Percentiles rank a stretch among this genome's conserved stretches.
These are phyloP conservation scores for Blastomyces emzantsi DNA, from an alignment of 2,329 filamentous ascomycete genomes.

Conservation along the genomic window DNA sequence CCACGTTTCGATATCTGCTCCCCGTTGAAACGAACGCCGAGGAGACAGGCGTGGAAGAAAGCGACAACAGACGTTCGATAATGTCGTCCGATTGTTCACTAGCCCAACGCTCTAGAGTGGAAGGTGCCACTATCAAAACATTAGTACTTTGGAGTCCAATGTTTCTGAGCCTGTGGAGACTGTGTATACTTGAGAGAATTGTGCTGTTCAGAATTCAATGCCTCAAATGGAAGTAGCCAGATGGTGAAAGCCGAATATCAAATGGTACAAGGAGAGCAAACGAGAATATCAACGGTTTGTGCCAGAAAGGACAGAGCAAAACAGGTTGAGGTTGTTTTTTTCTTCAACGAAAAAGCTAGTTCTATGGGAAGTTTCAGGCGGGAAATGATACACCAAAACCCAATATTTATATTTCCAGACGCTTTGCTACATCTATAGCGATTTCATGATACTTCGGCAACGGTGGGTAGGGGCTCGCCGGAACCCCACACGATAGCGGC, in stretches of 20 bases:
- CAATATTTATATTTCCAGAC: not conserved
- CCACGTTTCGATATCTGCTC: not conserved
- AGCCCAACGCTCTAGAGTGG: conserved; percentile 20
- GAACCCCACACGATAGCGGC: not conserved
- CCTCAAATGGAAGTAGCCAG: not conserved
- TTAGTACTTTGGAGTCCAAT: not conserved
- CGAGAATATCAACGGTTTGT: not conserved
- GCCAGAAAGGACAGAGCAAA: not conserved
- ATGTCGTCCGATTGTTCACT: conserved; percentile 17
- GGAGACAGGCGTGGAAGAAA: conserved; percentile 7
- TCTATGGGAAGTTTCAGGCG: not conserved
- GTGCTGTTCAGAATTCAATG: not conserved
- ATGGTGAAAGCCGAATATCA: not conserved
- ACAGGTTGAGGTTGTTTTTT: not conserved
- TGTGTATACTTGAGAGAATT: conserved; percentile 1
- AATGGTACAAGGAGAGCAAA: not conserved
- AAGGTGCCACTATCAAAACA: conserved; percentile 13
- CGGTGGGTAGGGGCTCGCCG: not conserved
- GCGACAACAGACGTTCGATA: conserved; percentile 17
- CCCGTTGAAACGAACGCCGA: not conserved
- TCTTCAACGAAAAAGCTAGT: not conserved
- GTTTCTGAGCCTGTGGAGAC: not conserved
- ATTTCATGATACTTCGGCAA: not conserved
- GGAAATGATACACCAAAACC: not conserved
- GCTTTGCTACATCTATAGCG: not conserved